A percentile compares a stretch with the other conserved stretches of the same genome.
Conservation (phyloP, 768 basidiomycete species). For the Pleurotus tuber-regium region DNA sequence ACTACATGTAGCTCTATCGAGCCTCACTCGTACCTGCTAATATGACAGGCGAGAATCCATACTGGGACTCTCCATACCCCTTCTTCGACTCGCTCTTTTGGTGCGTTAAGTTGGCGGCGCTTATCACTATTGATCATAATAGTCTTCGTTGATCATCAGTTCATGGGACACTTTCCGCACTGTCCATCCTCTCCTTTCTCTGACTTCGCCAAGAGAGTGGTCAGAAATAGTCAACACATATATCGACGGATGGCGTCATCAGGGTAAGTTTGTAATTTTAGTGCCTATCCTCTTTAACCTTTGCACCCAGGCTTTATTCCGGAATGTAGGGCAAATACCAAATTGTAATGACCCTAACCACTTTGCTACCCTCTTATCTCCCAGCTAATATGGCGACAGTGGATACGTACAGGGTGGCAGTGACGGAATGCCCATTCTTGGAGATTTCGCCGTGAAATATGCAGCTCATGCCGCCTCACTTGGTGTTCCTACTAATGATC, state of each 20-base stretch:
- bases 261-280: slow-evolving; percentile 26
- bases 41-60: slow-evolving; percentile 47
- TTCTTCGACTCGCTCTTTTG: slow-evolving; percentile 54
- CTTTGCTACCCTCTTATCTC: neutral
- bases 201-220: slow-evolving; percentile 45
- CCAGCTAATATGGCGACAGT: slow-evolving; percentile 18
- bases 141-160: no score
- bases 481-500: slow-evolving; percentile 41
- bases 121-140: no score
- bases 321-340: slow-evolving; percentile 49
- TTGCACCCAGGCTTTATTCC: slow-evolving; percentile 39
- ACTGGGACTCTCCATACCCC: slow-evolving; percentile 43
- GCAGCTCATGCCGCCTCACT: slow-evolving; percentile 31
- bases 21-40: slow-evolving; percentile 50
- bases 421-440: slow-evolving; percentile 51
- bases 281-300: neutral
- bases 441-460: slow-evolving; percentile 51
- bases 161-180: slow-evolving; percentile 57
- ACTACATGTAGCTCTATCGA: slow-evolving; percentile 39
- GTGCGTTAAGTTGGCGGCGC: slow-evolving; percentile 28
- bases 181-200: slow-evolving; percentile 47
- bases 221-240: slow-evolving; percentile 45
- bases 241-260: slow-evolving; percentile 49
- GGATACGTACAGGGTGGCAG: slow-evolving; percentile 50
- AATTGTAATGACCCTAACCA: slow-evolving; percentile 29